These are phyloP conservation scores for Epithele typhae DNA, from an alignment of 768 basidiomycete species.

Conservation along the genomic window DNA sequence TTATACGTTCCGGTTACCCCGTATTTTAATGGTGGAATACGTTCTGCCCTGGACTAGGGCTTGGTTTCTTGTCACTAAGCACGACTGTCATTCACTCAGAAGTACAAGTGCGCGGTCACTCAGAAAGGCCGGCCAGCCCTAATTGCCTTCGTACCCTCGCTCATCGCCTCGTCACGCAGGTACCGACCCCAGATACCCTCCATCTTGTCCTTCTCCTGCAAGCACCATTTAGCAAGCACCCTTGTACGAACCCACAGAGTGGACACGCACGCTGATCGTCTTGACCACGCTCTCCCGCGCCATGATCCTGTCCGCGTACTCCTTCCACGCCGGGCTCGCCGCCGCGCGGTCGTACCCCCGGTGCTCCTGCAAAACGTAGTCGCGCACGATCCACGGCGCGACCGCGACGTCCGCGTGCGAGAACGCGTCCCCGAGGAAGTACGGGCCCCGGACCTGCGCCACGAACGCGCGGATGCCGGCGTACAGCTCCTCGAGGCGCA, in stretches of 20 bases:
- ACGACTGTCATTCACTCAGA: too few species aligned
- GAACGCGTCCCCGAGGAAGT: slow-evolving; percentile 52
- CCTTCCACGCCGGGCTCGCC: slow-evolving; percentile 40
- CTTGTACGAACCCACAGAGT: too few species aligned
- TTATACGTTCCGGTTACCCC: too few species aligned
- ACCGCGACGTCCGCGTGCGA: slow-evolving; percentile 49
- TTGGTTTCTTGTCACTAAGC: too few species aligned
- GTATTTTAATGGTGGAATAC: too few species aligned
- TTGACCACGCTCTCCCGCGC: slow-evolving; percentile 42
- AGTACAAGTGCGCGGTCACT: too few species aligned
- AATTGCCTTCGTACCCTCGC: too few species aligned
- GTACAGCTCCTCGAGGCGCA: slow-evolving; percentile 34
- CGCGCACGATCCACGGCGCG: slow-evolving; percentile 58
- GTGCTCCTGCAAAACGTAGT: slow-evolving; percentile 45
- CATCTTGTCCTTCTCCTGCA: too few species aligned
- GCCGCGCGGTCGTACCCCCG: slow-evolving; percentile 42
- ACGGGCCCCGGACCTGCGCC: slow-evolving; percentile 42
- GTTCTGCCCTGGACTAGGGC: too few species aligned
- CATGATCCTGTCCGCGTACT: slow-evolving; percentile 39
- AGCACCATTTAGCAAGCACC: slow-evolving; percentile 11
- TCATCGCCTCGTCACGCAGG: too few species aligned
- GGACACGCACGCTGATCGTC: slow-evolving; percentile 33
- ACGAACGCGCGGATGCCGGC: slow-evolving; percentile 33
- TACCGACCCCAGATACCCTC: too few species aligned
- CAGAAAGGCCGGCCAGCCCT: too few species aligned